A percentile compares a stretch with the other conserved stretches of the same genome.
These are phyloP conservation scores for Leucogyrophana mollusca DNA, from an alignment of 768 basidiomycete species.

Conservation along the genomic window DNA sequence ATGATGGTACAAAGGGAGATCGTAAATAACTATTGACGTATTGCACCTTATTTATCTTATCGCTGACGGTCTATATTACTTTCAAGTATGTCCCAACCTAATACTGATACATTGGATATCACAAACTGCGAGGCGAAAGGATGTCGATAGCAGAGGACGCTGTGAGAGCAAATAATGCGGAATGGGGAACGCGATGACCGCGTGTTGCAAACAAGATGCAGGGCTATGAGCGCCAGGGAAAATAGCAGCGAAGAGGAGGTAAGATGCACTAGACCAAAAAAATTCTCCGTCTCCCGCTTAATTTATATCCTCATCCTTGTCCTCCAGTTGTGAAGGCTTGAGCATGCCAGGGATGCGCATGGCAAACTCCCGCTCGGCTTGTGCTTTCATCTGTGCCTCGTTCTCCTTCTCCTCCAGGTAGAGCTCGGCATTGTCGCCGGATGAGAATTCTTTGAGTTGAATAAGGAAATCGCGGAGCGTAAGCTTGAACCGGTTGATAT, in stretches of 20 bases:
- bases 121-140: constrained; percentile 21
- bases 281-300: constrained; percentile 32
- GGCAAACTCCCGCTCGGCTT: constrained; percentile 84
- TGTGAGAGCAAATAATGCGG: constrained; percentile 14
- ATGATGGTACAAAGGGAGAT: constrained; percentile 36
- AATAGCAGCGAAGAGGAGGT: neutral
- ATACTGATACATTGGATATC: constrained; percentile 37
- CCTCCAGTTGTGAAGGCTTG: constrained; percentile 92
- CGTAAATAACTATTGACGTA: too few relatives aligned
- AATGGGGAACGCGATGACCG: constrained; percentile 22
- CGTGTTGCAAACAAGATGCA: constrained; percentile 18
- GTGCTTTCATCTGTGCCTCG: constrained; percentile 72
- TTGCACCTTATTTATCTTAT: neutral
- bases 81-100: constrained; percentile 26
- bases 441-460: constrained; percentile 95
- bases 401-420: constrained; percentile 94
- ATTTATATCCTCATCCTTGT: constrained; percentile 80
- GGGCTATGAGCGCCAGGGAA: constrained; percentile 21
- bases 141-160: constrained; percentile 30
- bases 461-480: constrained; percentile 97
- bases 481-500: constrained; percentile 90
- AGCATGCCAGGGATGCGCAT: constrained; percentile 98
- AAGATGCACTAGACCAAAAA: neutral
- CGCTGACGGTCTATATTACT: constrained; percentile 2
- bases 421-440: constrained; percentile 85